A percentile compares a stretch with the other conserved stretches of the same genome.
Evolutionary conservation across 2,329 filamentous ascomycete genomes (phyloP).

Genomic region (Botrytis galanthina): DNA sequence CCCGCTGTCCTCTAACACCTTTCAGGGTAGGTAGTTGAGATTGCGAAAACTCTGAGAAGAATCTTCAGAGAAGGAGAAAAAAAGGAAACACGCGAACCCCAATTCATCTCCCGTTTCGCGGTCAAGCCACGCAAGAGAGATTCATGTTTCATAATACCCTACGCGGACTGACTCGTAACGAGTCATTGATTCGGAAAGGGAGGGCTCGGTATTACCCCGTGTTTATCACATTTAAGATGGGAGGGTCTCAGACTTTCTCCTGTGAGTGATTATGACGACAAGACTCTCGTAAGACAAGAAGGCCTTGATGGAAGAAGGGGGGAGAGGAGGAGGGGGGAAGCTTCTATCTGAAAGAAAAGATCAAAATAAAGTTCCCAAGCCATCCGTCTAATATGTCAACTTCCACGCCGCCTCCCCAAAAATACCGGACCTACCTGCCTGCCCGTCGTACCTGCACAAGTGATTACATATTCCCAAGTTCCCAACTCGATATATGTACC

Average conservation of each 20-base stretch:
- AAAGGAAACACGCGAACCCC: background rate
- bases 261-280: conserved; percentile 10
- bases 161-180: background rate
- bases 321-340: background rate
- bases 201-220: conserved; percentile 6
- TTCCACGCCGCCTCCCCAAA: background rate
- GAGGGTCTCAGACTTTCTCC: background rate
- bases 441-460: conserved; percentile 3
- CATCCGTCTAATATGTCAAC: background rate
- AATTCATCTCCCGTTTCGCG: background rate
- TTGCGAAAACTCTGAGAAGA: background rate
- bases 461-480: background rate
- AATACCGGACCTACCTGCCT: background rate
- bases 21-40: background rate
- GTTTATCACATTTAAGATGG: conserved; percentile 6
- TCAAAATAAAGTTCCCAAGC: background rate
- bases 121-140: conserved; percentile 12
- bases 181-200: background rate
- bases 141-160: conserved; percentile 4
- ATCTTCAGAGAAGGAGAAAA: background rate
- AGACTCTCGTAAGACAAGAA: background rate
- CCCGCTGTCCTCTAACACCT: background rate
- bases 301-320: background rate
- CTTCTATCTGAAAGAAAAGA: background rate
- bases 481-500: background rate